Evolutionary conservation across 2,329 filamentous ascomycete species (phyloP).

Genomic region (Erysiphe pulchra): DNA sequence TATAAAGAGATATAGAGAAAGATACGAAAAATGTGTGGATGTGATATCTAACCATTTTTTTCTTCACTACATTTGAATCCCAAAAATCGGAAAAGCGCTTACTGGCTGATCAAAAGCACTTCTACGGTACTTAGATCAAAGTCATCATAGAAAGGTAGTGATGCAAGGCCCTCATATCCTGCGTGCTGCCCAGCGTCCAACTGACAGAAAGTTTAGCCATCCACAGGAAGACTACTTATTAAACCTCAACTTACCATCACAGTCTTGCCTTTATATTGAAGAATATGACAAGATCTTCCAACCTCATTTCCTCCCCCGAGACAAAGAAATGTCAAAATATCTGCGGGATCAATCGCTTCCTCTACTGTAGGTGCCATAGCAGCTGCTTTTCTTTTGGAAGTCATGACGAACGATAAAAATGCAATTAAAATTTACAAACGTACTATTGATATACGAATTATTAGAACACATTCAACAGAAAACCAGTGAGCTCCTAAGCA

Average conservation of each 20-base stretch:
- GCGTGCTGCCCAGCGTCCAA: constrained; percentile 95
- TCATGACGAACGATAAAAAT: constrained; percentile 27
- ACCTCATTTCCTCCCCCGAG: constrained; percentile 93
- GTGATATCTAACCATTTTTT: too few relatives aligned
- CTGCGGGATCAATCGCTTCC: constrained; percentile 73
- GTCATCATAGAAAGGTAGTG: constrained; percentile 91
- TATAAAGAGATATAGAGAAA: too few relatives aligned
- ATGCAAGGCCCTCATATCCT: constrained; percentile 79
- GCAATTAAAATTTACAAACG: too few relatives aligned
- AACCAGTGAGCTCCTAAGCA: too few relatives aligned
- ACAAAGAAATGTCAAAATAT: constrained; percentile 84
- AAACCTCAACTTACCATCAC: constrained; percentile 49
- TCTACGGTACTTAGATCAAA: constrained; percentile 96
- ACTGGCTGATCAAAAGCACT: constrained; percentile 96
- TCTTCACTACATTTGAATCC: background rate
- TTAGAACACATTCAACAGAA: too few relatives aligned
- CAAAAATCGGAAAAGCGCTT: constrained; percentile 24
- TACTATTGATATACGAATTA: too few relatives aligned
- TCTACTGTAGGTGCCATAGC: constrained; percentile 46
- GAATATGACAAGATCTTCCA: constrained; percentile 85
- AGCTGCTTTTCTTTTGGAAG: constrained; percentile 73
- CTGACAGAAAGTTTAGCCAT: constrained; percentile 18
- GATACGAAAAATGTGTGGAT: too few relatives aligned
- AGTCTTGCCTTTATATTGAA: constrained; percentile 98
- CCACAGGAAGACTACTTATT: too few relatives aligned